phyloP scores from a whole-genome alignment of 106 monocot genomes.

The Agapanthus africanus region DNA sequence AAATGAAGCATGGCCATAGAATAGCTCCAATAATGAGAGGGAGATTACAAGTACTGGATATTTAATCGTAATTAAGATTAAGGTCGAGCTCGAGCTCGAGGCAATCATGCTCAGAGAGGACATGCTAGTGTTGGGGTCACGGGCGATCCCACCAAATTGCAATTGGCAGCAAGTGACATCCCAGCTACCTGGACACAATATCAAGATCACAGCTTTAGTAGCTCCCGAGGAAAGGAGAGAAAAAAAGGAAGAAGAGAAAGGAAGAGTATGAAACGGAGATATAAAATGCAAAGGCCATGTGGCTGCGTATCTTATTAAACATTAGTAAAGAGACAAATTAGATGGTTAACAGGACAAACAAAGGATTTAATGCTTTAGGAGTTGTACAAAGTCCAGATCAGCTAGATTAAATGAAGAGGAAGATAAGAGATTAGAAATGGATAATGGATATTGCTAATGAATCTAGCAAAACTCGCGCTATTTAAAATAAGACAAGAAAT shows the following conservation, averaged over 20 bases:
- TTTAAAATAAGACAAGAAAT: background rate
- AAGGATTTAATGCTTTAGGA: slow-evolving; percentile 9
- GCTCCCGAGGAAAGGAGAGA: background rate
- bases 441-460: background rate
- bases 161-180: background rate
- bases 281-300: background rate
- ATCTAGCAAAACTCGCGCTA: background rate
- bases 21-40: slow-evolving; percentile 4
- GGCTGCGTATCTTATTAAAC: background rate
- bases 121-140: no score
- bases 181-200: background rate
- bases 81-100: no score
- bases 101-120: background rate
- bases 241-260: background rate
- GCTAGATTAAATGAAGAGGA: background rate
- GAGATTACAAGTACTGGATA: background rate
- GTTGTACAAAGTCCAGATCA: slow-evolving; percentile 1
- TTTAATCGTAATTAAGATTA: background rate
- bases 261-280: no score
- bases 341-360: slow-evolving; percentile 7
- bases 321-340: slow-evolving; percentile 4
- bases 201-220: background rate
- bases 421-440: background rate
- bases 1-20: slow-evolving; percentile 11
- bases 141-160: background rate